Conservation (phyloP, 108 stramenopile species). For the Mayamaea pseudoterrestris region DNA sequence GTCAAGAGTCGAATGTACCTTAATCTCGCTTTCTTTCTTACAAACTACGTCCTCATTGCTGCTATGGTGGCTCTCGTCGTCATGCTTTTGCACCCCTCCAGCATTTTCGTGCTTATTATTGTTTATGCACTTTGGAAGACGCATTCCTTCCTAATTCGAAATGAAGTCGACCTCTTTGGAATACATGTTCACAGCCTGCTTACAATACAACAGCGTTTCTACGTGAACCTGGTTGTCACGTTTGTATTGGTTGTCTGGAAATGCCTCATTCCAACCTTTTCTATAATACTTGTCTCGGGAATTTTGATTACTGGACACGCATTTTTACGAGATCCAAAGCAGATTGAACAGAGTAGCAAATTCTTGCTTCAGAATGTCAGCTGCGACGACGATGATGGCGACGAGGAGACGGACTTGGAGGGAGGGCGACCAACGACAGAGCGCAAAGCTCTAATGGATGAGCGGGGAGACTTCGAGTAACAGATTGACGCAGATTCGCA, state of each 20-base stretch:
- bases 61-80: slow-evolving; percentile 57
- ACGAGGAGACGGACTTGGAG: slow-evolving; percentile 17
- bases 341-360: too few relatives aligned
- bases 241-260: slow-evolving; percentile 54
- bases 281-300: slow-evolving; percentile 44
- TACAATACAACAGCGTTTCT: slow-evolving; percentile 47
- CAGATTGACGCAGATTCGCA: too few relatives aligned
- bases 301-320: slow-evolving; percentile 56
- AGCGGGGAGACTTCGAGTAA: too few relatives aligned
- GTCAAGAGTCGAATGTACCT: slow-evolving; percentile 45
- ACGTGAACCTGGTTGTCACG: slow-evolving; percentile 37
- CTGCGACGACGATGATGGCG: slow-evolving; percentile 13
- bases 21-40: slow-evolving; percentile 69
- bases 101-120: slow-evolving; percentile 48
- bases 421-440: too few relatives aligned
- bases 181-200: slow-evolving; percentile 51
- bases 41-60: slow-evolving; percentile 67
- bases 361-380: slow-evolving; percentile 7
- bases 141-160: slow-evolving; percentile 44
- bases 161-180: slow-evolving; percentile 57
- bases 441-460: too few relatives aligned
- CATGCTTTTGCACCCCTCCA: slow-evolving; percentile 72
- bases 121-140: slow-evolving; percentile 53
- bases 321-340: slow-evolving; percentile 66
- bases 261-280: slow-evolving; percentile 51